Percentiles rank a stretch among this genome's conserved stretches.
Conservation (phyloP, 2,329 filamentous ascomycete genomes). For the Penicillium sp. region DNA sequence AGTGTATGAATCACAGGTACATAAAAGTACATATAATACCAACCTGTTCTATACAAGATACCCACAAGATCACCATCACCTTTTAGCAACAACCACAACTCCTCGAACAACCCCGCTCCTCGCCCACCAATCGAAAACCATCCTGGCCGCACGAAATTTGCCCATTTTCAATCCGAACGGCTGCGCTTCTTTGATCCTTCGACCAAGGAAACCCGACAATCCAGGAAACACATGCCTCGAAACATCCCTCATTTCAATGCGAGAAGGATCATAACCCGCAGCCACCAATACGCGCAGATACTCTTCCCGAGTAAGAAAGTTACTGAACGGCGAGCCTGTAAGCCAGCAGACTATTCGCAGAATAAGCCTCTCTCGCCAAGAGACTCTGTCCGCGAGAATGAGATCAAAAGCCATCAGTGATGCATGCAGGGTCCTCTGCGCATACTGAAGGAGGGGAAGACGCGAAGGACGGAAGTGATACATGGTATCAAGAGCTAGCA, state of each 20-base stretch:
- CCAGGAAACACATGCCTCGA: slow-evolving; percentile 52
- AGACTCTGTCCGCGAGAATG: slow-evolving; percentile 32
- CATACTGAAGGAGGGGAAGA: slow-evolving; percentile 44
- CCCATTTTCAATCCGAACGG: slow-evolving; percentile 38
- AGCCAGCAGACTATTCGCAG: slow-evolving; percentile 45
- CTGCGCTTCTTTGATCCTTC: slow-evolving; percentile 34
- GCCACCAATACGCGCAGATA: slow-evolving; percentile 47
- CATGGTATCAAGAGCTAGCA: slow-evolving; percentile 54
- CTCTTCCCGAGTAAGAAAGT: slow-evolving; percentile 46
- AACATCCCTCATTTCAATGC: slow-evolving; percentile 49
- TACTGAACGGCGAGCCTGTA: slow-evolving; percentile 48
- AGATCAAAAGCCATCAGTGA: slow-evolving; percentile 56
- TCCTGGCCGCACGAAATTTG: slow-evolving; percentile 30
- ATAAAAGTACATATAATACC: too few relatives aligned
- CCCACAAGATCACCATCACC: not conserved
- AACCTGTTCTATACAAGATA: too few relatives aligned
- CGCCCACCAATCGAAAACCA: slow-evolving; percentile 44
- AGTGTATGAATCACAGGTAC: too few relatives aligned
- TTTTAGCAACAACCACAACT: slow-evolving; percentile 39
- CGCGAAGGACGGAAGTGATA: slow-evolving; percentile 56
- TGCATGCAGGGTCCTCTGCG: slow-evolving; percentile 42
- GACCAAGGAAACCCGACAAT: slow-evolving; percentile 44
- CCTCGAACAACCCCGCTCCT: slow-evolving; percentile 37
- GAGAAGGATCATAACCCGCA: slow-evolving; percentile 46
- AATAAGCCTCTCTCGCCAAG: slow-evolving; percentile 28